phyloP scores from a whole-genome alignment of 176 grass and related monocot genomes.

The Miscanthus lutarioriparius region DNA sequence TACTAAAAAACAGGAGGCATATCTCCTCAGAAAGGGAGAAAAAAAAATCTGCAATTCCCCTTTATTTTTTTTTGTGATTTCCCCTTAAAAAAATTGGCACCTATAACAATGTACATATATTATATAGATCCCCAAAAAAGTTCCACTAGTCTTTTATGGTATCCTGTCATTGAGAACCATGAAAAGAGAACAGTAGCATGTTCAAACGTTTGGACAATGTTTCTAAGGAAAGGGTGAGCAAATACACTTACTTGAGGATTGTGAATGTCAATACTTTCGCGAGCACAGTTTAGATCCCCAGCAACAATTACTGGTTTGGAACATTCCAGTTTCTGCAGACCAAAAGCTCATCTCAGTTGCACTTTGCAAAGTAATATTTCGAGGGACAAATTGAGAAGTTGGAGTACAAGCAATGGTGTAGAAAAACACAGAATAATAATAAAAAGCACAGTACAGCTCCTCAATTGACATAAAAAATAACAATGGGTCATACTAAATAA shows the following conservation, averaged over 20 bases:
- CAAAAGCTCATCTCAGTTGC: constrained; percentile 30
- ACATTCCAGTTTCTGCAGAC: constrained; percentile 74
- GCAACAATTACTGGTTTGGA: constrained; percentile 82
- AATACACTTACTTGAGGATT: constrained; percentile 71
- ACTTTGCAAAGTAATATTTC: constrained; percentile 1
- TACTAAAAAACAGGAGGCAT: neutral
- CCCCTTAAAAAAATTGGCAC: neutral
- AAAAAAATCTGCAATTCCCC: neutral
- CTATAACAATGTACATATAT: neutral
- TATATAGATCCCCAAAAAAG: neutral
- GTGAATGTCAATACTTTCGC: constrained; percentile 81
- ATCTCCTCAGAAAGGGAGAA: neutral
- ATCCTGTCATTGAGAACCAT: constrained; percentile 1
- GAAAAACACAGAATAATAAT: neutral
- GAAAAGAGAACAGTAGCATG: neutral
- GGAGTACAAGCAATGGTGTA: neutral
- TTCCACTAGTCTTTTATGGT: neutral
- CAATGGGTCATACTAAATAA: neutral
- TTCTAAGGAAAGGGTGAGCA: constrained; percentile 13
- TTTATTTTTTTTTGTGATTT: no score
- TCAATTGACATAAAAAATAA: neutral
- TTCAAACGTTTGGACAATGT: constrained; percentile 4
- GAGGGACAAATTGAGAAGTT: neutral
- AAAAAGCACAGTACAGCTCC: neutral
- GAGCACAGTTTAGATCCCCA: constrained; percentile 80